These are phyloP conservation scores for Raffaelea deltoideospora DNA, from an alignment of 2,329 filamentous ascomycete species.

Conservation along the genomic window DNA sequence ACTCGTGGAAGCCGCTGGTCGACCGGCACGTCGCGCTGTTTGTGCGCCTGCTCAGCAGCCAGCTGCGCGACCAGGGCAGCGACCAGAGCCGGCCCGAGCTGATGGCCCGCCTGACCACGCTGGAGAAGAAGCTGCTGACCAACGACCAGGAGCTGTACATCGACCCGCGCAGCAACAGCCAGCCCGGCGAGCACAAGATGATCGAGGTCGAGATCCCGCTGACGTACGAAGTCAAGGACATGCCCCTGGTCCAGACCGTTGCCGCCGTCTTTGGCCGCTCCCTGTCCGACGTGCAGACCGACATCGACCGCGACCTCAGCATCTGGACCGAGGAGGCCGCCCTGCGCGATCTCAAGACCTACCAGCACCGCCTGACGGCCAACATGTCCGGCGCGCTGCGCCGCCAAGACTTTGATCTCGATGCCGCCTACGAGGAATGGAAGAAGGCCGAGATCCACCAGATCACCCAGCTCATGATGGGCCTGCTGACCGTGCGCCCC, in stretches of 20 bases:
- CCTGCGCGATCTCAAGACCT: slow-evolving; percentile 79
- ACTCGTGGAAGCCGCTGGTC: slow-evolving; percentile 80
- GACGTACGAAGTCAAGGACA: slow-evolving; percentile 89
- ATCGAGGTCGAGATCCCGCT: slow-evolving; percentile 72
- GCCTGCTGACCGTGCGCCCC: slow-evolving; percentile 73
- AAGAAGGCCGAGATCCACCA: slow-evolving; percentile 79
- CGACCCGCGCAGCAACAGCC: slow-evolving; percentile 39
- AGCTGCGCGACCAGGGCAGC: slow-evolving; percentile 72
- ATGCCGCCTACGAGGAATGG: slow-evolving; percentile 81
- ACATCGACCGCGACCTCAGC: slow-evolving; percentile 68
- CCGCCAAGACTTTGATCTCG: slow-evolving; percentile 75
- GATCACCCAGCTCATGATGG: slow-evolving; percentile 83
- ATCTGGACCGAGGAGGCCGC: slow-evolving; percentile 87
- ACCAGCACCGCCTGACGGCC: slow-evolving; percentile 76
- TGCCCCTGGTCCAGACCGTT: slow-evolving; percentile 82
- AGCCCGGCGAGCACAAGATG: slow-evolving; percentile 46
- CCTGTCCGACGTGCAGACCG: slow-evolving; percentile 65
- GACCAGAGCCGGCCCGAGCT: slow-evolving; percentile 76
- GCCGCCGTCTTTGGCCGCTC: slow-evolving; percentile 72
- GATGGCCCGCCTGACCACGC: slow-evolving; percentile 56
- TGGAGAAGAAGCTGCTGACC: slow-evolving; percentile 86
- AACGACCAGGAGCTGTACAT: slow-evolving; percentile 81
- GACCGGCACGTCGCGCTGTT: slow-evolving; percentile 93
- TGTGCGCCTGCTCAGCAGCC: slow-evolving; percentile 67
- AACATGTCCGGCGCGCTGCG: slow-evolving; percentile 64